These are phyloP conservation scores for Phytopythium oedochilum DNA, from an alignment of 352 stramenopile species.

Conservation along the genomic window DNA sequence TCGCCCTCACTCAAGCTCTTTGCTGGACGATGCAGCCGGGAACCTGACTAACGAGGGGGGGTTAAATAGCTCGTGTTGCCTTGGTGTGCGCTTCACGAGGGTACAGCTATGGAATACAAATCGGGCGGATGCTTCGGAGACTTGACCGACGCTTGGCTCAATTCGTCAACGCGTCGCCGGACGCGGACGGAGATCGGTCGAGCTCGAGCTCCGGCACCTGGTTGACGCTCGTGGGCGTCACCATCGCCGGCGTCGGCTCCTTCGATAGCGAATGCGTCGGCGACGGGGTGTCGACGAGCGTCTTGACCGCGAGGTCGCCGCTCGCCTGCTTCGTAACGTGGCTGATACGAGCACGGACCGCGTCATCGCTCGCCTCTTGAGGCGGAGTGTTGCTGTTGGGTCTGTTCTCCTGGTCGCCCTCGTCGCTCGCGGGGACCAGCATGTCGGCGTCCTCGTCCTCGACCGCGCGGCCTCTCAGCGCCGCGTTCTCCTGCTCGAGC, in stretches of 20 bases:
- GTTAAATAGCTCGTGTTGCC: too few species aligned
- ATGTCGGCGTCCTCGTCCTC: slow-evolving; percentile 12
- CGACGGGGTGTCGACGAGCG: not conserved
- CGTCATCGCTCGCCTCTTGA: not conserved
- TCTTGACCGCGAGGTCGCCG: not conserved
- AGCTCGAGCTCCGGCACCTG: not conserved
- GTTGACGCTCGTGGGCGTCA: not conserved
- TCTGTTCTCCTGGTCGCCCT: not conserved
- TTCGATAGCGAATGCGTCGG: not conserved
- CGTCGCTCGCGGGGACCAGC: slow-evolving; percentile 8
- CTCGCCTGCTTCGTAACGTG: not conserved
- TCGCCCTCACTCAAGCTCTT: too few species aligned
- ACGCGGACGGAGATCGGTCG: not conserved
- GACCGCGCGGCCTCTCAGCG: slow-evolving; percentile 1
- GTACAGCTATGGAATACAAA: too few species aligned
- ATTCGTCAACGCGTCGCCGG: not conserved
- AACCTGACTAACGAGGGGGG: too few species aligned
- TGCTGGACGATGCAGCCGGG: too few species aligned
- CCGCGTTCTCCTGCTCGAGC: slow-evolving; percentile 23
- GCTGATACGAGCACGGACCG: too few species aligned
- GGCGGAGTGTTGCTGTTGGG: not conserved
- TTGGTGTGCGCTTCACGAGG: too few species aligned
- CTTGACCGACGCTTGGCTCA: not conserved
- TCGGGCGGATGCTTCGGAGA: too few species aligned
- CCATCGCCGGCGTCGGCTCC: not conserved